Conservation (phyloP, 257 asterid species). For the Solanum virginianum region DNA sequence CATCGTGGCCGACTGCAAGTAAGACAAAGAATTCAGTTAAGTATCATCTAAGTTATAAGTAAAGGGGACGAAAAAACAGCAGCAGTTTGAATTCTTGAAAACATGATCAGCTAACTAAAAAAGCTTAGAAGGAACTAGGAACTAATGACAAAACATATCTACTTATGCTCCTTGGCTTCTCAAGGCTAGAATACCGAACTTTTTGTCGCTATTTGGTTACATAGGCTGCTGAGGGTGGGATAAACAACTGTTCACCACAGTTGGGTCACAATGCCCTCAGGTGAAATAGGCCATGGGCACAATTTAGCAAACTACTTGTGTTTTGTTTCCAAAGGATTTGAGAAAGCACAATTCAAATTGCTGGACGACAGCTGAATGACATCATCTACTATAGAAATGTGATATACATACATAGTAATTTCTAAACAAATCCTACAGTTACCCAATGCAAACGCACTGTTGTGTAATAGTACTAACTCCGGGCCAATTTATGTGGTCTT, state of each 20-base stretch:
- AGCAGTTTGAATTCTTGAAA: neutral
- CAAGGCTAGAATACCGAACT: neutral
- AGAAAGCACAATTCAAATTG: neutral
- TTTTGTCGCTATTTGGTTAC: neutral
- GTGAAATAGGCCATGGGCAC: neutral
- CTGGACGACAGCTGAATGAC: neutral
- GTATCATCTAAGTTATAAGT: neutral
- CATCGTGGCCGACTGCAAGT: conserved; percentile 72
- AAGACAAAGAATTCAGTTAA: neutral
- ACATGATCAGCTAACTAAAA: neutral
- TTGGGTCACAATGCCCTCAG: neutral
- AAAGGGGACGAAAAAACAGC: neutral
- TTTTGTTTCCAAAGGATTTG: neutral
- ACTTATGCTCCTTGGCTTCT: neutral
- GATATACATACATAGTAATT: neutral
- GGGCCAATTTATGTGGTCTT: neutral
- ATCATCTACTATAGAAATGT: neutral
- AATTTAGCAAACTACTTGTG: conserved; percentile 5
- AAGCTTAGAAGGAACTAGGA: neutral
- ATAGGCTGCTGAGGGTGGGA: neutral
- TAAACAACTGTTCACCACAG: neutral
- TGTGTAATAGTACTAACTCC: neutral
- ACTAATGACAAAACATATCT: neutral
- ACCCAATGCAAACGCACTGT: neutral
- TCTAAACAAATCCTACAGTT: neutral